Conservation (phyloP, 2,329 filamentous ascomycete species). For the Cordyceps militaris region DNA sequence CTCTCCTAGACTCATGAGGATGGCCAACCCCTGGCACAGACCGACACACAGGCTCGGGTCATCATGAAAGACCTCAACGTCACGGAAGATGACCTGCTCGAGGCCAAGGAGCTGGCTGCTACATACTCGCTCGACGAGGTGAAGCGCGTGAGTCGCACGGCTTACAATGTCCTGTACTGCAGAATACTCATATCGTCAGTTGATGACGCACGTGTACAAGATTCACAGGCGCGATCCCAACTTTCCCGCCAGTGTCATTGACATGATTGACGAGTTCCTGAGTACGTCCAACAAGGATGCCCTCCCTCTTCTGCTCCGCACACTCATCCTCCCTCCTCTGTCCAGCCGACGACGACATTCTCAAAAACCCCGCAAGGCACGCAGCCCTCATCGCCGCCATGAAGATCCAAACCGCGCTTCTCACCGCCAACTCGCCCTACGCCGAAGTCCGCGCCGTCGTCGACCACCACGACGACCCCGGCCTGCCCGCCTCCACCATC, state of each 20-base stretch:
- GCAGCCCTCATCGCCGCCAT: slow-evolving; percentile 41
- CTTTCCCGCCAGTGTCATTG: slow-evolving; percentile 26
- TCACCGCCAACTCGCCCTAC: slow-evolving; percentile 49
- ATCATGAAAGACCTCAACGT: slow-evolving; percentile 19
- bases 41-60: not conserved
- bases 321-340: not conserved
- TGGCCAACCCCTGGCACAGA: not conserved
- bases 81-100: slow-evolving; percentile 25
- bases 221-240: slow-evolving; percentile 36
- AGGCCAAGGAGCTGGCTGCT: slow-evolving; percentile 25
- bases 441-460: slow-evolving; percentile 48
- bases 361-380: slow-evolving; percentile 33
- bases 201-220: slow-evolving; percentile 21
- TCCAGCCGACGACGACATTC: slow-evolving; percentile 20
- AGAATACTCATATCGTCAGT: slow-evolving; percentile 5
- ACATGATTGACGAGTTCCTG: slow-evolving; percentile 22
- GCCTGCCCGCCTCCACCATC: slow-evolving; percentile 42
- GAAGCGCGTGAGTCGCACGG: slow-evolving; percentile 12
- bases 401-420: slow-evolving; percentile 45
- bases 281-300: slow-evolving; percentile 20
- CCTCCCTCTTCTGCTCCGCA: not conserved
- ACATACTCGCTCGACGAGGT: slow-evolving; percentile 23
- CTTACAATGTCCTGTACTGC: not conserved
- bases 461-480: slow-evolving; percentile 46
- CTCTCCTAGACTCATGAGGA: not conserved